Evolutionary conservation across 164 flowering plant species (phyloP), one percentile per base, ranked within the genome.

Genomic region (Stephania yunnanensis): DNA sequence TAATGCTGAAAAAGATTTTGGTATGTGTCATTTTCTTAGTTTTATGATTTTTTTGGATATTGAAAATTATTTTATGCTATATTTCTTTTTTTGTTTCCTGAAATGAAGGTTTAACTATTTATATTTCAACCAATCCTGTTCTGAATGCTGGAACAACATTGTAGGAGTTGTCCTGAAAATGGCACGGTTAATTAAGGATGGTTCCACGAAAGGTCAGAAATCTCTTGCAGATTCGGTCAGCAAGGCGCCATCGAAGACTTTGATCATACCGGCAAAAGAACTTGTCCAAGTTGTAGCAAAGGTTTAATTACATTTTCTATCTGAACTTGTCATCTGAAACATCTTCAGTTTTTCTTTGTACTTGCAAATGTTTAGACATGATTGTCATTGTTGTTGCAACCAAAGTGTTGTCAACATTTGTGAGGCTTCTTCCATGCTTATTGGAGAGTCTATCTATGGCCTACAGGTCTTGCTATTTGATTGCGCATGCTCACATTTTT

Each of bases 261-360:
- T 94, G 58, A 87, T 94, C 20, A 87, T 96, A 81, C 92, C 98
- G 53, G 88, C 86, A 25, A 84, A 85, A 77, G 99, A 96, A 67
- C 88, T 94, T 78, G 92, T 94, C 70, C 97, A 96, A 91, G 88
- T 94, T 75, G 77, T 90, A 25, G 98, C 96, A 17, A 91, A 94
- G 99, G 99, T 94, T 74, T 31, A 68, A 44, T 29, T 68, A 30
- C 44, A 71, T 74, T 22, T 71, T 44, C 31, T 73, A 66, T 65
- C 29, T 71, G 48, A n/a, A 52, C 30, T 68, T 72, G 45, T 15
- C 25, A 25, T 25, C 25, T 25, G 25, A 25, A 25, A 25, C 25
- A 25, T 25, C 25, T 25, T 19, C n/a, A n/a, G 6, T 53, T 53
- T 53, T 12, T 53, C 19, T 12, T 53, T 53, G 8, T 53, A 12